Conservation (phyloP, 129 eudicot genomes). For the Helianthus tuberosus region DNA sequence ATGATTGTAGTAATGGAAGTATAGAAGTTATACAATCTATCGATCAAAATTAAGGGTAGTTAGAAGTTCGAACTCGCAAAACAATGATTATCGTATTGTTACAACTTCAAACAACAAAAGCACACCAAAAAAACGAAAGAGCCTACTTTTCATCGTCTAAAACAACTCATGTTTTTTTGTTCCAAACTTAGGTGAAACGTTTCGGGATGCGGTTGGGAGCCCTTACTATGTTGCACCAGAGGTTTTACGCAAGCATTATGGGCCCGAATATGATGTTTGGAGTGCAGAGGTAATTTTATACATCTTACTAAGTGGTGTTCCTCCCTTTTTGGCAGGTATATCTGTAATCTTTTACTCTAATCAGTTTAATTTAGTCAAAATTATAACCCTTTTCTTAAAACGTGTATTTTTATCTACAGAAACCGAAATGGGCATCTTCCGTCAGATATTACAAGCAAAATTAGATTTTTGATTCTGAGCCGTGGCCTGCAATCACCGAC, state of each 20-base stretch:
- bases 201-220: constrained; percentile 88
- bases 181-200: constrained; percentile 63
- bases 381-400: constrained; percentile 20
- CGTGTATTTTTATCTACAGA: constrained; percentile 45
- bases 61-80: not conserved
- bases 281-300: constrained; percentile 93
- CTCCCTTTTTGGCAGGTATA: constrained; percentile 97
- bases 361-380: not conserved
- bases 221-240: constrained; percentile 98
- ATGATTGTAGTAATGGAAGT: not conserved
- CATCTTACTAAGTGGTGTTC: constrained; percentile 85
- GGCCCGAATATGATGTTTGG: constrained; percentile 97
- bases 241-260: constrained; percentile 85
- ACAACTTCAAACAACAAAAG: not conserved
- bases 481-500: constrained; percentile 90
- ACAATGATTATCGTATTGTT: no score
- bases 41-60: not conserved
- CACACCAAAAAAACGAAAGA: not conserved
- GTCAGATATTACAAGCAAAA: constrained; percentile 78
- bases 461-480: constrained; percentile 87
- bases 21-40: not conserved
- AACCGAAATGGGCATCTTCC: constrained; percentile 91
- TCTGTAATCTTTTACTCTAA: not conserved
- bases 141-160: not conserved
- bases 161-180: constrained; percentile 8